Evolutionary conservation across 345 rosid species (phyloP).

Genomic region (Firmiana major): DNA sequence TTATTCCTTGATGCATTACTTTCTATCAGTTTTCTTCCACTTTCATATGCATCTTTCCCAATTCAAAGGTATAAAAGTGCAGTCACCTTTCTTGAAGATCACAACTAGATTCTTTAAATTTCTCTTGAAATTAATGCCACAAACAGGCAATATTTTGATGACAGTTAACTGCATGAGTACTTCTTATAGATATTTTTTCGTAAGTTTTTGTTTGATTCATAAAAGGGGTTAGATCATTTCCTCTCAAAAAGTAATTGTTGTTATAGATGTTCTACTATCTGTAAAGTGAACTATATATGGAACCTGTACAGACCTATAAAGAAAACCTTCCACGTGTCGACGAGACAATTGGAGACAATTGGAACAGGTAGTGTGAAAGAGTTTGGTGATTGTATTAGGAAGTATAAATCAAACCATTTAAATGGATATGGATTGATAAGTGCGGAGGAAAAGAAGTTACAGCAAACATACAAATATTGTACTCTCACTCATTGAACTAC

Average conservation of each 20-base stretch:
- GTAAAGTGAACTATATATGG: background rate
- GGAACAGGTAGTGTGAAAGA: background rate
- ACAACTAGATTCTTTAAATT: slow-evolving; percentile 1
- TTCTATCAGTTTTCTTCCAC: background rate
- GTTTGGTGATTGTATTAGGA: background rate
- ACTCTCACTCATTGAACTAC: background rate
- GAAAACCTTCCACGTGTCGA: background rate
- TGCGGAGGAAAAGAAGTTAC: background rate
- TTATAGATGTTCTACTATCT: background rate
- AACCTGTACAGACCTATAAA: background rate
- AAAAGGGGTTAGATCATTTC: background rate
- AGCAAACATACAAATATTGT: background rate
- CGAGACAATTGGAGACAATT: background rate
- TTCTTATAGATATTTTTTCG: background rate
- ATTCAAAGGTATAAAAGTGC: slow-evolving; percentile 22
- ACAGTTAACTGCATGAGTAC: background rate
- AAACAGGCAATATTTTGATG: background rate
- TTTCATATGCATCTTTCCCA: background rate
- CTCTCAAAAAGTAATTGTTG: background rate
- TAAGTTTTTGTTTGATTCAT: background rate
- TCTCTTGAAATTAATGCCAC: background rate
- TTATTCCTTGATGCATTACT: background rate
- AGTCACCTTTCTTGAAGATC: background rate
- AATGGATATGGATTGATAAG: background rate
- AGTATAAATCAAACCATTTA: background rate